Conservation (phyloP, 1,139 yeast species). For the Yamadazyma taylorii region DNA sequence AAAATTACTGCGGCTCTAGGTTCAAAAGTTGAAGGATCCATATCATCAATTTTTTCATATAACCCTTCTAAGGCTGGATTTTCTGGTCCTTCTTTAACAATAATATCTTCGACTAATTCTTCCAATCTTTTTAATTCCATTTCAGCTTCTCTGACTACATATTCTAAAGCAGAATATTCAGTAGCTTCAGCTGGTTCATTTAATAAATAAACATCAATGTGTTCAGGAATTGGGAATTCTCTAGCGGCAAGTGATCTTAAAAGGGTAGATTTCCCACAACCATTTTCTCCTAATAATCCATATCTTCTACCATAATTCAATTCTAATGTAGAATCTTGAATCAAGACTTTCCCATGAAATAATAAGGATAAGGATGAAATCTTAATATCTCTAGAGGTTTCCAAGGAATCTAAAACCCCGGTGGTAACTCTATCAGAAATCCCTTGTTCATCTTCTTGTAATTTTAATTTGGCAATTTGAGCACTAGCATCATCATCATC, state of each 20-base stretch:
- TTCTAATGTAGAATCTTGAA: conserved; percentile 89
- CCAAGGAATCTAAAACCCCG: conserved; percentile 89
- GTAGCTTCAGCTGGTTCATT: conserved; percentile 98
- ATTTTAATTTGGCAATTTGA: conserved; percentile 80
- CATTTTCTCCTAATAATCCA: conserved; percentile 96
- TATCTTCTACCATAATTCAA: conserved; percentile 96
- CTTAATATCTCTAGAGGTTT: conserved; percentile 92
- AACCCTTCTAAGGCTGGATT: conserved; percentile 79
- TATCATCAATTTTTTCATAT: conserved; percentile 91
- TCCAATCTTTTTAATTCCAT: conserved; percentile 87
- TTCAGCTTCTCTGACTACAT: conserved; percentile 97
- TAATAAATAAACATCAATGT: conserved; percentile 84
- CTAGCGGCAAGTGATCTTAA: conserved; percentile 91
- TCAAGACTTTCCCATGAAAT: conserved; percentile 95
- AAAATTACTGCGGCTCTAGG: conserved; percentile 93
- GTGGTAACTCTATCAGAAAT: conserved; percentile 96
- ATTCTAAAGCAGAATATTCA: conserved; percentile 89
- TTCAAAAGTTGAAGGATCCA: conserved; percentile 97
- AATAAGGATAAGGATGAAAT: conserved; percentile 84
- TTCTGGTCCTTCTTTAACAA: conserved; percentile 94
- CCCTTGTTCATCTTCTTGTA: conserved; percentile 93
- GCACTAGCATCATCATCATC: conserved; percentile 66
- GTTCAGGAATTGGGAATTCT: conserved; percentile 93
- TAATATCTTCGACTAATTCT: conserved; percentile 84
- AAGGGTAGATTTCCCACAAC: conserved; percentile 98